A percentile compares a stretch with the other conserved stretches of the same genome.
Evolutionary conservation across 2,329 filamentous ascomycete genomes (phyloP).

Genomic region (Trichocomaceae sp.): DNA sequence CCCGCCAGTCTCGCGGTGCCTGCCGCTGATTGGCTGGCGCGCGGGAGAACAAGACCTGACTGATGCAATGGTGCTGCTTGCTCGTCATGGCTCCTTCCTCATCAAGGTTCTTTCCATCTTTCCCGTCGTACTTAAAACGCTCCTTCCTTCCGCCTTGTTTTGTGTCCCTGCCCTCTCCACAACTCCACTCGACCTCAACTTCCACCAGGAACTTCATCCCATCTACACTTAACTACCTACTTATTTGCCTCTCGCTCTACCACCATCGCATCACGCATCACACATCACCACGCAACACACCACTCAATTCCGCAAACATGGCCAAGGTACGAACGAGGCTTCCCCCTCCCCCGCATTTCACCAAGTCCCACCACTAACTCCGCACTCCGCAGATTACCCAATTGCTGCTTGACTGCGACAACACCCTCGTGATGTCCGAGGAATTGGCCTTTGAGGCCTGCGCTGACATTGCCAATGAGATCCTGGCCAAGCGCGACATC

Average conservation of each 20-base stretch:
- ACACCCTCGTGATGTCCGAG: slow-evolving; percentile 89
- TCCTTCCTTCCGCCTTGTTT: neutral
- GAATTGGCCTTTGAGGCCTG: slow-evolving; percentile 86
- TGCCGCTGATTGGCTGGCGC: neutral
- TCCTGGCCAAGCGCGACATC: slow-evolving; percentile 62
- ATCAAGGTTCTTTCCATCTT: no score
- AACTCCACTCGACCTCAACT: neutral
- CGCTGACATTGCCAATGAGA: slow-evolving; percentile 80
- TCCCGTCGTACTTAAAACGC: no score
- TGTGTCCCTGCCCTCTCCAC: neutral
- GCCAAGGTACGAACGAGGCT: slow-evolving; percentile 27
- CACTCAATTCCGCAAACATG: slow-evolving; percentile 17
- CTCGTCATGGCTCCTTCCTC: slow-evolving; percentile 10
- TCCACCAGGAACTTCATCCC: neutral
- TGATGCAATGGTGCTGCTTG: slow-evolving; percentile 3
- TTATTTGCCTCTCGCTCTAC: neutral
- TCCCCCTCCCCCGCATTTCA: slow-evolving; percentile 3
- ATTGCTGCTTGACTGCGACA: slow-evolving; percentile 70
- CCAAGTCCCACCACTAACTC: slow-evolving; percentile 16
- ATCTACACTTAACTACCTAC: neutral
- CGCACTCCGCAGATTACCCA: slow-evolving; percentile 52
- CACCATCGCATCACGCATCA: neutral
- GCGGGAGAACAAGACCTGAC: neutral
- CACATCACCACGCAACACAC: neutral
- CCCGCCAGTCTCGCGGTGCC: neutral